These are phyloP conservation scores for Diplodia seriata DNA, from an alignment of 2,329 filamentous ascomycete species.

Conservation along the genomic window DNA sequence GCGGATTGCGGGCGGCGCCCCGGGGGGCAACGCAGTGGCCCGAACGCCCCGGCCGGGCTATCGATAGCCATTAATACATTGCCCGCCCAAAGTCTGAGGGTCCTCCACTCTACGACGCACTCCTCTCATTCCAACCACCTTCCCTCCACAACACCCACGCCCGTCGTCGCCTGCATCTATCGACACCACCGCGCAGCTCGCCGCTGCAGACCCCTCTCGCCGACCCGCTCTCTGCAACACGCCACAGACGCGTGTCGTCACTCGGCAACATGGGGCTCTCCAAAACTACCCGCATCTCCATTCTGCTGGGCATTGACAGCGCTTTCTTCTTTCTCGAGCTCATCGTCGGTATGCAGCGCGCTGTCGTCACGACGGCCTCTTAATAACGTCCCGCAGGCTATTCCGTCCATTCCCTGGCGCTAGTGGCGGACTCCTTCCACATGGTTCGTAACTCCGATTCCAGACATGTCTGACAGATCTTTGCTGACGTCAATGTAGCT, in stretches of 20 bases:
- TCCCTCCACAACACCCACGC: not conserved
- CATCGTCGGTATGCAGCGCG: slow-evolving; percentile 64
- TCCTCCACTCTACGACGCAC: slow-evolving; percentile 5
- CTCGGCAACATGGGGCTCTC: slow-evolving; percentile 75
- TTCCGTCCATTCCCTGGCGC: slow-evolving; percentile 85
- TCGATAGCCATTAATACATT: slow-evolving; percentile 26
- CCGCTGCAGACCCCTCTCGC: not conserved
- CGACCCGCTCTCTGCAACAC: not conserved
- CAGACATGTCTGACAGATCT: slow-evolving; percentile 1
- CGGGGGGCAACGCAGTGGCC: not conserved
- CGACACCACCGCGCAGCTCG: slow-evolving; percentile 1
- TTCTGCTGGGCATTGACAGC: slow-evolving; percentile 89
- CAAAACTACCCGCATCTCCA: slow-evolving; percentile 88
- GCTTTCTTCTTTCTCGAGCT: slow-evolving; percentile 92
- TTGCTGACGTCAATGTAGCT: slow-evolving; percentile 60
- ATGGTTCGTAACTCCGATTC: slow-evolving; percentile 69
- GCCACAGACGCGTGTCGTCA: slow-evolving; percentile 16
- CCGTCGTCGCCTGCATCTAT: not conserved
- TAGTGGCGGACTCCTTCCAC: slow-evolving; percentile 97
- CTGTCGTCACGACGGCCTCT: not conserved
- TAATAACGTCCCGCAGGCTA: slow-evolving; percentile 62
- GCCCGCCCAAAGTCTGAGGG: slow-evolving; percentile 4
- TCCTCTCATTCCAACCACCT: not conserved
- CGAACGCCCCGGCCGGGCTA: slow-evolving; percentile 4
- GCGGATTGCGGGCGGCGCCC: not conserved